phyloP scores from a whole-genome alignment of 176 grass and related monocot genomes.

The Raddia guianensis region DNA sequence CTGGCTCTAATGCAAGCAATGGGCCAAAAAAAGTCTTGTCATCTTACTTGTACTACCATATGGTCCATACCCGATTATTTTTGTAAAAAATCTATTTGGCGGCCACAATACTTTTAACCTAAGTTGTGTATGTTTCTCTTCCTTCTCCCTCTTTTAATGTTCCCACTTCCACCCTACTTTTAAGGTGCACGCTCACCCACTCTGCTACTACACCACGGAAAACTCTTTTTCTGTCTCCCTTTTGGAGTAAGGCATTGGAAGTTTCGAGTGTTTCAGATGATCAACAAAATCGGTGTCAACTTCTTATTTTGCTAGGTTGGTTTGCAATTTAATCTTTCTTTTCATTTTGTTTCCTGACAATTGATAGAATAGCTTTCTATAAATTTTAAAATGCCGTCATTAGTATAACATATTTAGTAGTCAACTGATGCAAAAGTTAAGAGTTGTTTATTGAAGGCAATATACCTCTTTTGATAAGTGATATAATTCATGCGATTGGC shows the following conservation, averaged over 20 bases:
- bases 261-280: not conserved
- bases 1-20: not conserved
- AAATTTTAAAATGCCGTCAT: not conserved
- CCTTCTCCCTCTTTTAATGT: not conserved
- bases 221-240: not conserved
- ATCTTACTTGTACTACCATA: not conserved
- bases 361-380: not conserved
- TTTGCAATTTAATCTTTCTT: not conserved
- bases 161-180: not conserved
- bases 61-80: not conserved
- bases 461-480: not conserved
- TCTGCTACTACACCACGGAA: not conserved
- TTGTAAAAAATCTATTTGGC: not conserved
- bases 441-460: not conserved
- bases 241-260: not conserved
- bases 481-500: not conserved
- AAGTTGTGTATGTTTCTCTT: not conserved
- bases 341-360: not conserved
- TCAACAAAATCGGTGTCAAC: not conserved
- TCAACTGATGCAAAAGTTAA: not conserved
- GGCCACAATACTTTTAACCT: not conserved
- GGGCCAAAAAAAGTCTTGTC: not conserved
- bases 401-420: not conserved
- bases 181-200: not conserved
- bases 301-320: not conserved